Evolutionary conservation across 2,329 filamentous ascomycete genomes (phyloP).

Genomic region (Ceratocystis alfenasii): DNA sequence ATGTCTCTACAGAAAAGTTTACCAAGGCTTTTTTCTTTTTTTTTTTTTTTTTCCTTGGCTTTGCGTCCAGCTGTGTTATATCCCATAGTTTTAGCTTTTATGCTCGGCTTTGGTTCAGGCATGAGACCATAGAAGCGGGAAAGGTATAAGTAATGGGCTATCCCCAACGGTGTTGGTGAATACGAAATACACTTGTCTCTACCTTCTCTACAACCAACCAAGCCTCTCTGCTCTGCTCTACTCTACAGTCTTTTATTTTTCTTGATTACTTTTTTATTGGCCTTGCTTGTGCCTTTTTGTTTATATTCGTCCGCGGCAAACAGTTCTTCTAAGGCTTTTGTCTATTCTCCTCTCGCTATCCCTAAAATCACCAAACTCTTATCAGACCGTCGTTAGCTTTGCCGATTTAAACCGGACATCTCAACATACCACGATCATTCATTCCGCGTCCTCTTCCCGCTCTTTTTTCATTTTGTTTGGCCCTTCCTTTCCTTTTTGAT

Average conservation of each 20-base stretch:
- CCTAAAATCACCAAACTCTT: background rate
- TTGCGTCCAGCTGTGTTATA: background rate
- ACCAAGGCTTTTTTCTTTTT: conserved; percentile 3
- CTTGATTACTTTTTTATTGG: background rate
- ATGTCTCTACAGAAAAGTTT: background rate
- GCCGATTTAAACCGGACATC: background rate
- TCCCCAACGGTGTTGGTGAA: background rate
- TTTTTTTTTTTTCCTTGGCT: background rate
- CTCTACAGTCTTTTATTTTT: background rate
- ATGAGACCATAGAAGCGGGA: background rate
- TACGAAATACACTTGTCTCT: background rate
- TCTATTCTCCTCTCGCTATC: background rate
- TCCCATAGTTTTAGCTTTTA: background rate
- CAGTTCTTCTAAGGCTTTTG: background rate
- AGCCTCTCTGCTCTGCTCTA: background rate
- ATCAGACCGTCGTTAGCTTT: background rate
- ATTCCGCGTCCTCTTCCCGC: background rate
- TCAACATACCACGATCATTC: too few relatives aligned
- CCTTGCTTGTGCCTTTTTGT: background rate
- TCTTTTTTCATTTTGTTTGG: background rate
- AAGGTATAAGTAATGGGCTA: background rate
- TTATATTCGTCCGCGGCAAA: background rate
- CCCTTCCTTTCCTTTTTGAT: conserved; percentile 2
- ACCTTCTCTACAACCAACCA: background rate
- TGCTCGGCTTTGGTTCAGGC: background rate